Percentiles rank a stretch among this genome's conserved stretches.
These are phyloP conservation scores for Phytopythium delawarense DNA, from an alignment of 352 stramenopile species.

Conservation along the genomic window DNA sequence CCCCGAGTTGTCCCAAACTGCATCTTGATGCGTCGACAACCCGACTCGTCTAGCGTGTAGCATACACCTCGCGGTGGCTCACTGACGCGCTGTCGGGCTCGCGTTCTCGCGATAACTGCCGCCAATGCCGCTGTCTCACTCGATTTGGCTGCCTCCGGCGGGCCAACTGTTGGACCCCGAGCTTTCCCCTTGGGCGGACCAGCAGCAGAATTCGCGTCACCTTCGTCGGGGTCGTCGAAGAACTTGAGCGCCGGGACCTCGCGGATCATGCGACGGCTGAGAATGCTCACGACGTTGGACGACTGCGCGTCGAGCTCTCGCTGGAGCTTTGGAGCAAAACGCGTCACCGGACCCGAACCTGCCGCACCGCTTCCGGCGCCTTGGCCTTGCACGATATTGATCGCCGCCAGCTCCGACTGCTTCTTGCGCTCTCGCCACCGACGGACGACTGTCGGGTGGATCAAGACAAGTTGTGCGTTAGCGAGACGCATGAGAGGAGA, in stretches of 20 bases:
- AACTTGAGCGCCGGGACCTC: slow-evolving; percentile 76
- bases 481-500: neutral
- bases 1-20: slow-evolving; percentile 24
- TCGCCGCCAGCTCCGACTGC: slow-evolving; percentile 34
- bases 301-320: slow-evolving; percentile 54
- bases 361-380: slow-evolving; percentile 9
- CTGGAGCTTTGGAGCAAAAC: slow-evolving; percentile 31
- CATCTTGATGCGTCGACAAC: slow-evolving; percentile 72
- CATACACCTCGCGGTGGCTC: slow-evolving; percentile 53
- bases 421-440: slow-evolving; percentile 59
- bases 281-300: slow-evolving; percentile 65
- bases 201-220: neutral
- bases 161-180: neutral
- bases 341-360: slow-evolving; percentile 14
- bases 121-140: neutral
- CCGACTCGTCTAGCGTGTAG: slow-evolving; percentile 61
- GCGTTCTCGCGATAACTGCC: neutral
- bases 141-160: neutral
- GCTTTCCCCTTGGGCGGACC: neutral
- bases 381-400: slow-evolving; percentile 48
- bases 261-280: slow-evolving; percentile 67
- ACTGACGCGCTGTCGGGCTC: neutral
- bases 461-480: neutral
- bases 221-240: slow-evolving; percentile 45
- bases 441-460: slow-evolving; percentile 35